Evolutionary conservation across 2,329 filamentous ascomycete species (phyloP), one percentile per base, ranked within the genome.

Genomic region (Sclerotinia trifoliorum): DNA sequence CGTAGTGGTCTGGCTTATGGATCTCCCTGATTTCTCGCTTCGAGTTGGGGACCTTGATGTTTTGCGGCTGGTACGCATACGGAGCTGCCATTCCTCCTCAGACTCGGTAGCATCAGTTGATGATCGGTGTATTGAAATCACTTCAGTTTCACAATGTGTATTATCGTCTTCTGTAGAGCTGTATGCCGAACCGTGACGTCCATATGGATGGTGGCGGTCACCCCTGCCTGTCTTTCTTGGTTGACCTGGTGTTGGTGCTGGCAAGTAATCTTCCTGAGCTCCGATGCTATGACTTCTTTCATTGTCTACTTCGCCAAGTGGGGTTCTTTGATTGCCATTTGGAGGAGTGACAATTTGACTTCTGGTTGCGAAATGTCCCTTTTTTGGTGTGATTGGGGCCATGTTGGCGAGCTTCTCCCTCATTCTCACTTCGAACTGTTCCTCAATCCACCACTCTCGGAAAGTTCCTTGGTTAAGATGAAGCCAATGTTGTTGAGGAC

Each of bases 401-500:
- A 75, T 75, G 65, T 66, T 73, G 13, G 80, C 80, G 32, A 85
- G 82, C 75, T 86, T 81, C 77, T 89, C 86, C 77, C 85, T 87
- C 76, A 78, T 75, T 55, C 77, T 78, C 66, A 77, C 72, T 68
- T 78, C 78, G 48, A 76, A 77, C 56, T 83, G 84, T 77, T 92
- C 89, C 76, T 91, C 89, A 72, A 87, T 85, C 92, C 94, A 98
- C 95, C 95, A 99, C 80, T 98, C 93, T n/a, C 95, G 88, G 88
- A 99, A 99, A 48, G 91, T 90, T 48, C 91, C 91, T 80, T 99
- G 95, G 82, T 99, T 97, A 71, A 99, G 86, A 78, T 99, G 95
- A 66, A 99, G 86, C 95, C 95, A 99, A 81, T 99, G 95, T 81
- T 99, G 95, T 78, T 99, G 95, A 51, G 95, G 95, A 0, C 95